Conservation (phyloP, 2,329 filamentous ascomycete species). For the Fusarium sp. region DNA sequence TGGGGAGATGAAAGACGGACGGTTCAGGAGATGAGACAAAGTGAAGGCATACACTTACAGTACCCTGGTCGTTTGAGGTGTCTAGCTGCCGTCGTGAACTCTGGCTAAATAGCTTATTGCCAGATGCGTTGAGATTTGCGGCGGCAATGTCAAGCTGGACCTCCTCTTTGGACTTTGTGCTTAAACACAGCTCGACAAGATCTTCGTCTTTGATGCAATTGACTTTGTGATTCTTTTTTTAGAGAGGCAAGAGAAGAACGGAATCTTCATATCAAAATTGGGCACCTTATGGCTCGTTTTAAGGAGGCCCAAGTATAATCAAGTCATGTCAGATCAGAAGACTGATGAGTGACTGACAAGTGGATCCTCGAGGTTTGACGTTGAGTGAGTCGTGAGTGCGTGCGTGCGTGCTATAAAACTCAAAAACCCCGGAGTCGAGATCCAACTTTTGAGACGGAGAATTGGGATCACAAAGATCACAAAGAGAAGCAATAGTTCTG, state of each 20-base stretch:
- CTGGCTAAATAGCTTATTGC: slow-evolving; percentile 28
- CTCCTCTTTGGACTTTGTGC: slow-evolving; percentile 5
- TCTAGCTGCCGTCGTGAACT: slow-evolving; percentile 25
- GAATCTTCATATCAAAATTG: background rate
- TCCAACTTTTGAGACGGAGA: background rate
- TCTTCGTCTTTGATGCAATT: slow-evolving; percentile 17
- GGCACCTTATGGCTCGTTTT: slow-evolving; percentile 14
- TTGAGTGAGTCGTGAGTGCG: background rate
- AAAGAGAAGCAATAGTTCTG: background rate
- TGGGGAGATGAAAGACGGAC: background rate
- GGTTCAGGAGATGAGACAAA: slow-evolving; percentile 10
- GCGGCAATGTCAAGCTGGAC: slow-evolving; percentile 15
- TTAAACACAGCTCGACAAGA: slow-evolving; percentile 12
- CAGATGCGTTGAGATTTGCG: slow-evolving; percentile 23
- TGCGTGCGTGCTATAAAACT: background rate
- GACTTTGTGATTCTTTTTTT: background rate
- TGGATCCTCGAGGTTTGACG: slow-evolving; percentile 21
- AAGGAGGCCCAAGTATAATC: slow-evolving; percentile 18
- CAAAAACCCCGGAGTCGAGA: background rate
- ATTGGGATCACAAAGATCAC: background rate
- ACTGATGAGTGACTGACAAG: slow-evolving; percentile 21
- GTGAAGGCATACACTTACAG: slow-evolving; percentile 18
- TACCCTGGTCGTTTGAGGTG: slow-evolving; percentile 25
- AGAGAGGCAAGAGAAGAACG: background rate
- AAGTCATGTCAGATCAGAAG: slow-evolving; percentile 33